These are phyloP conservation scores for Mucor velutinosus DNA, from an alignment of 371 early-diverging fungal genomes.

Conservation along the genomic window DNA sequence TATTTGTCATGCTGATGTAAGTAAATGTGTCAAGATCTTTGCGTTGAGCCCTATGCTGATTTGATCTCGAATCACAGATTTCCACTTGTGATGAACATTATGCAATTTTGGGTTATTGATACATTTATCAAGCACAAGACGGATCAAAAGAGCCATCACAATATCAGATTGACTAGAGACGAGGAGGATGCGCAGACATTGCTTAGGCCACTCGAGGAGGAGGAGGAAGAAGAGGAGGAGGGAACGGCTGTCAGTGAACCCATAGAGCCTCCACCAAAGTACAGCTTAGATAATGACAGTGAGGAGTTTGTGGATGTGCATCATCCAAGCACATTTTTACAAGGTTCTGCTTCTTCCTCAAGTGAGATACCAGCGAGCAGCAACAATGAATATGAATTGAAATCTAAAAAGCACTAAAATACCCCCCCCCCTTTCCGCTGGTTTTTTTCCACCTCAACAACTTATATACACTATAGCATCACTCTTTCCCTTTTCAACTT, in stretches of 20 bases:
- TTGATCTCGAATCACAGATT: slow-evolving; percentile 51
- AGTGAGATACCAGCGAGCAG: background rate
- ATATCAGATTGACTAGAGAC: slow-evolving; percentile 15
- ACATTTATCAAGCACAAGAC: slow-evolving; percentile 64
- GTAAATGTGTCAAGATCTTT: background rate
- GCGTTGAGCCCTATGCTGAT: background rate
- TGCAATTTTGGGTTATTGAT: slow-evolving; percentile 72
- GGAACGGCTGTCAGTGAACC: background rate
- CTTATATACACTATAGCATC: background rate
- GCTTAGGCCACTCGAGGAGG: slow-evolving; percentile 9
- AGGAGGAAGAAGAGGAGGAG: slow-evolving; percentile 1
- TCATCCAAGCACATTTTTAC: slow-evolving; percentile 1
- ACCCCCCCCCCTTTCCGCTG: background rate
- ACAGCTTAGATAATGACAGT: slow-evolving; percentile 7
- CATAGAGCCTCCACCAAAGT: slow-evolving; percentile 13
- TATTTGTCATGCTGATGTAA: slow-evolving; percentile 56
- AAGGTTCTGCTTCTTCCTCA: slow-evolving; percentile 13
- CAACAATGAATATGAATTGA: slow-evolving; percentile 23
- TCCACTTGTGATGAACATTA: slow-evolving; percentile 65
- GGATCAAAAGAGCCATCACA: slow-evolving; percentile 10
- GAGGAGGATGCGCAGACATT: slow-evolving; percentile 33
- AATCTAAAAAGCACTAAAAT: slow-evolving; percentile 21
- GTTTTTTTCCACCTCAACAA: background rate
- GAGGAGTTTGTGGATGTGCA: background rate
- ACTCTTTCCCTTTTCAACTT: background rate